Evolutionary conservation across 2,329 filamentous ascomycete genomes (phyloP).

Genomic region (Pleurostoma richardsiae): DNA sequence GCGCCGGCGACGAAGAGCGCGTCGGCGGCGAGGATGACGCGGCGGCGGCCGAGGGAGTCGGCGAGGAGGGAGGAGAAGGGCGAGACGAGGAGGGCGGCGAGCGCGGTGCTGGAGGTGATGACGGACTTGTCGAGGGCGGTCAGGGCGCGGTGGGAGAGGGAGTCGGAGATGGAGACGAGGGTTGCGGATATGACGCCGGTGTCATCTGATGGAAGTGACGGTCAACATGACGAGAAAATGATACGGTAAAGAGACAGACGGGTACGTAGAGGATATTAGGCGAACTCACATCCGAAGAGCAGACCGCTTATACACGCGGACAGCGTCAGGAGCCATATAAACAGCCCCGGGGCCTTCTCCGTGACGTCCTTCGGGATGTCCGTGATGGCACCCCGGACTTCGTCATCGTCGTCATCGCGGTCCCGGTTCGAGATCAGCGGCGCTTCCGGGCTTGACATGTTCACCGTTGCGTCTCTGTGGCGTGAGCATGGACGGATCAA

Average conservation of each 20-base stretch:
- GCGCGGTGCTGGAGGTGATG: constrained; percentile 64
- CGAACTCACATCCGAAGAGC: constrained; percentile 58
- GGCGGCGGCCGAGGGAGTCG: constrained; percentile 55
- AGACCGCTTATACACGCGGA: constrained; percentile 64
- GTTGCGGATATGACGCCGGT: constrained; percentile 66
- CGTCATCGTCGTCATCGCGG: constrained; percentile 17
- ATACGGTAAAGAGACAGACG: constrained; percentile 4
- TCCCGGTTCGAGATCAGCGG: constrained; percentile 29
- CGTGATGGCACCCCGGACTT: constrained; percentile 12
- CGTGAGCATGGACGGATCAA: too few relatives aligned
- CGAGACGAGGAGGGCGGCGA: constrained; percentile 60
- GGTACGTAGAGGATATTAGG: too few relatives aligned
- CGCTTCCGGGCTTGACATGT: constrained; percentile 17
- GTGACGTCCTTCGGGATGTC: constrained; percentile 8
- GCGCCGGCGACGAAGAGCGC: constrained; percentile 65
- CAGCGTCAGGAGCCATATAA: constrained; percentile 57
- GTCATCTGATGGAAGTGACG: constrained; percentile 41
- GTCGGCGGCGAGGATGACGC: constrained; percentile 60
- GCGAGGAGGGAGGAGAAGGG: constrained; percentile 61
- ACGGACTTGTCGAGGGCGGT: constrained; percentile 64
- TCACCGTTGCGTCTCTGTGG: not conserved
- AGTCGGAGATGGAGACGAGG: constrained; percentile 56
- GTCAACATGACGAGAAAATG: constrained; percentile 1
- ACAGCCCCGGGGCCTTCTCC: constrained; percentile 34
- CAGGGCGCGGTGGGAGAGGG: constrained; percentile 51